phyloP scores from a whole-genome alignment of 768 basidiomycete genomes.

The Podaxis sp. region DNA sequence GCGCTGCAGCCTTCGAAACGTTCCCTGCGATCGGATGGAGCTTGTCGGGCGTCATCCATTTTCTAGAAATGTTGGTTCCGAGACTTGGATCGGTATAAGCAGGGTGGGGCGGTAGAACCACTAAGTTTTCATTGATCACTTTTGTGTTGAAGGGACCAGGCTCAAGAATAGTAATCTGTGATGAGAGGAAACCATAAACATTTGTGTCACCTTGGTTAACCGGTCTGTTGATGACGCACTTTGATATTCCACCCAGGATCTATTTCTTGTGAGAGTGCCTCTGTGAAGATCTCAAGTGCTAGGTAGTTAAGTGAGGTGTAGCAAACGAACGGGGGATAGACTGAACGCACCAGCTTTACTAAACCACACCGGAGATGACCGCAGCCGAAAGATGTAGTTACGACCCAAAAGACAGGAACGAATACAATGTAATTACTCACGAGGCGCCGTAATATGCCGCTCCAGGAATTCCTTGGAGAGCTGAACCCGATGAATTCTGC shows the following conservation, averaged over 20 bases:
- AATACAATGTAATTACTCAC: conserved; percentile 5
- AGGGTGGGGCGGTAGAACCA: conserved; percentile 17
- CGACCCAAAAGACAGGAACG: not conserved
- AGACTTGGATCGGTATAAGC: conserved; percentile 19
- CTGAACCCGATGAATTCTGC: conserved; percentile 32
- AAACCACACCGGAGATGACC: conserved; percentile 12
- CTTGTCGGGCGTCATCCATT: conserved; percentile 9
- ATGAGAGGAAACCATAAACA: not conserved
- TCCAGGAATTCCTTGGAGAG: conserved; percentile 26
- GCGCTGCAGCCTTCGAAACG: not conserved
- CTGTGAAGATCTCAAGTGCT: conserved; percentile 39
- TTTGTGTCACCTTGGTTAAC: not conserved
- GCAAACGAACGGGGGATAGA: not conserved
- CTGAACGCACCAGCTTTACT: conserved; percentile 10
- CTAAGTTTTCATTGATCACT: conserved; percentile 13
- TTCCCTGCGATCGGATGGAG: not conserved
- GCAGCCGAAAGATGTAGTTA: not conserved
- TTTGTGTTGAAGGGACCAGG: conserved; percentile 20
- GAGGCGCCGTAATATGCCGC: conserved; percentile 26
- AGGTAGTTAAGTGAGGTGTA: not conserved
- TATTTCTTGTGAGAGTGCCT: conserved; percentile 36
- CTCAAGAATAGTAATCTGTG: conserved; percentile 19
- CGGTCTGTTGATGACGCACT: conserved; percentile 21
- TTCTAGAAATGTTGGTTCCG: conserved; percentile 8
- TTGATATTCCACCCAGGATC: conserved; percentile 49